Evolutionary conservation across 2,329 filamentous ascomycete species (phyloP), one percentile per base, ranked within the genome.

Genomic region (Teratosphaeria nubilosa): DNA sequence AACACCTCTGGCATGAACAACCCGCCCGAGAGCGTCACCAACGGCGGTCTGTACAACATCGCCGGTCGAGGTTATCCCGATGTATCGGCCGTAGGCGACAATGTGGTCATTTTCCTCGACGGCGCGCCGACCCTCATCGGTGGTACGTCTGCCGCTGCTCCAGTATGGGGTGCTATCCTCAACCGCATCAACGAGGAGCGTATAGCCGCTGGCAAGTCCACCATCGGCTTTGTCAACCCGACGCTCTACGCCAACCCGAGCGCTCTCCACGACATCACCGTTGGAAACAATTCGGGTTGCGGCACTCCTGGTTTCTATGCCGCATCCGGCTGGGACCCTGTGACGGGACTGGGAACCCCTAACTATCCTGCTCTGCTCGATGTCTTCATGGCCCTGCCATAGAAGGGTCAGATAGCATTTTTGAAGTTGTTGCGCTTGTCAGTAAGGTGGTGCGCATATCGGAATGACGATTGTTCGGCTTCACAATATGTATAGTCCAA

Each of bases 101-200:
- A 66, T 14, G 24, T 65, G 2, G 56, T 61, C 16, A 63, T 57
- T 14, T 63, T 57, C 67, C 75, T 9, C 72, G 73, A 6, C 62
- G 75, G 75, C 27, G 64, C 66, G 2, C 74, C 76, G 31, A 61
- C 60, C 0, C 68, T 75, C 14, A 70, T 75, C 0, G 78, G 72
- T 41, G 80, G 79, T 2, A 83, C 81, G 0, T 77, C 74, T 56
- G 77, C 78, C 5, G 73, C 74, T 1, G 66, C 76, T 25, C 80
- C 80, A 0, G 74, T 79, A 1, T 78, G 76, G 63, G 77, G 73
- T 0, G 66, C 75, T 0, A 71, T 80, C 32, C 65, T 82, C 50
- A 80, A 74, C 1, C 63, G 77, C 14, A 64, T 76, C 57, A 76
- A 76, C 51, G 70, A 74, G 56, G 72, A 69, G 51, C 63, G 72